These are phyloP conservation scores for Amphibolis antarctica DNA, from an alignment of 106 monocot genomes.

Conservation along the genomic window DNA sequence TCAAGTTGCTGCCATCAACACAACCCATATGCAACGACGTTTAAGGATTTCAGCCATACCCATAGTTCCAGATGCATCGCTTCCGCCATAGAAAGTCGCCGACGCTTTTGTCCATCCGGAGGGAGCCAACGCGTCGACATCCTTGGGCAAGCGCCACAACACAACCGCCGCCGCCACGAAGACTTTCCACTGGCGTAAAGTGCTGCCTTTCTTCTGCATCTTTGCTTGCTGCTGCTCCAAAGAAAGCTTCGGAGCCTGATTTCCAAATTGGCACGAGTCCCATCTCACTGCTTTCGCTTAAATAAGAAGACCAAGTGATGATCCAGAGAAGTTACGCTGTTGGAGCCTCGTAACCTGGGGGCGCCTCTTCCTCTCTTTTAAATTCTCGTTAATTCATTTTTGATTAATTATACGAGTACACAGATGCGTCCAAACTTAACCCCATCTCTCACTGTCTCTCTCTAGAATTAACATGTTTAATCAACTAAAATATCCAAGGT, in stretches of 20 bases:
- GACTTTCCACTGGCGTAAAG: background rate
- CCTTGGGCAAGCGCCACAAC: background rate
- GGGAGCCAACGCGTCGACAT: slow-evolving; percentile 19
- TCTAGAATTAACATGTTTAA: too few species aligned
- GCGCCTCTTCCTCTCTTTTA: too few species aligned
- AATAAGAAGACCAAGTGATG: background rate
- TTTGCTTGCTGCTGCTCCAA: background rate
- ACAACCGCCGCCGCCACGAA: background rate
- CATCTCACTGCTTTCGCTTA: background rate
- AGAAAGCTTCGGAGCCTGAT: background rate
- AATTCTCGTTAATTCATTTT: too few species aligned
- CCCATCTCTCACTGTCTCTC: too few species aligned
- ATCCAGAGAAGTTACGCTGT: background rate
- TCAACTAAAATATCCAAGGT: background rate
- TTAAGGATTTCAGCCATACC: slow-evolving; percentile 13
- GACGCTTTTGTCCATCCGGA: slow-evolving; percentile 47
- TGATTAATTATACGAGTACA: too few species aligned
- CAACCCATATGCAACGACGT: background rate
- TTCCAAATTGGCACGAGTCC: background rate
- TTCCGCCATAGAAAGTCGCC: slow-evolving; percentile 42
- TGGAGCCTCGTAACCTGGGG: too few species aligned
- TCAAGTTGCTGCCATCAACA: background rate
- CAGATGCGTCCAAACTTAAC: too few species aligned
- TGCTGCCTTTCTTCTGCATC: background rate
- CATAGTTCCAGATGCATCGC: slow-evolving; percentile 55